A percentile compares a stretch with the other conserved stretches of the same genome.
Evolutionary conservation across 495 filamentous ascomycete genomes (phyloP).

Genomic region (Hypoxylon cercidicola): DNA sequence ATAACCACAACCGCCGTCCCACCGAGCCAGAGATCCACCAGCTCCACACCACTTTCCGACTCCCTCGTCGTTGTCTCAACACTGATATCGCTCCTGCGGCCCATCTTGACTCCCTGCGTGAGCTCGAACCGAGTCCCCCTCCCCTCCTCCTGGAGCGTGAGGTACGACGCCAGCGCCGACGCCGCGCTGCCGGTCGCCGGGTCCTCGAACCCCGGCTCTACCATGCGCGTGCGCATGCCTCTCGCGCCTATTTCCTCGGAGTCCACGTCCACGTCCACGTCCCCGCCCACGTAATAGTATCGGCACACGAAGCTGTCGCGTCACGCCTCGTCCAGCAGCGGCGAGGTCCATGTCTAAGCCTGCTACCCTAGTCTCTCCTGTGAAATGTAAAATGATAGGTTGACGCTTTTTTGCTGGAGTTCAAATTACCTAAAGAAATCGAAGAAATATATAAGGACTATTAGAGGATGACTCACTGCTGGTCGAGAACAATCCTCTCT

Average conservation of each 20-base stretch:
- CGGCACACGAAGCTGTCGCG: constrained; percentile 58
- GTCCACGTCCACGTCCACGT: constrained; percentile 36
- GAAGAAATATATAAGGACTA: background rate
- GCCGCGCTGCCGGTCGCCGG: constrained; percentile 76
- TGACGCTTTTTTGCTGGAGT: no score
- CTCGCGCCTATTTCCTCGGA: constrained; percentile 38
- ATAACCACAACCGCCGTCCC: constrained; percentile 69
- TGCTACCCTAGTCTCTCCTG: no score
- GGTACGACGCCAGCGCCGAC: constrained; percentile 64
- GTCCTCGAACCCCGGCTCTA: constrained; percentile 71
- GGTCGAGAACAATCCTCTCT: no score
- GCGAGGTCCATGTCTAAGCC: no score
- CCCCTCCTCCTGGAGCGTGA: constrained; percentile 60
- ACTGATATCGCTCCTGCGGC: constrained; percentile 66
- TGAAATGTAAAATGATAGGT: no score
- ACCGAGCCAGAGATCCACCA: constrained; percentile 64
- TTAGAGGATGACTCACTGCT: constrained; percentile 9
- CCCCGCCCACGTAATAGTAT: constrained; percentile 65
- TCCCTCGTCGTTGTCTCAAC: constrained; percentile 54
- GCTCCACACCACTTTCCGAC: constrained; percentile 47
- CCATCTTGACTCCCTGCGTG: constrained; percentile 84
- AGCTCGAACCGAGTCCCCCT: constrained; percentile 58
- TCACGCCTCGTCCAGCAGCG: constrained; percentile 69
- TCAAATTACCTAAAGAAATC: no score
- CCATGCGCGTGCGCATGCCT: constrained; percentile 56